phyloP scores from a whole-genome alignment of 2,329 filamentous ascomycete species.

The Cordyceps fumosorosea region DNA sequence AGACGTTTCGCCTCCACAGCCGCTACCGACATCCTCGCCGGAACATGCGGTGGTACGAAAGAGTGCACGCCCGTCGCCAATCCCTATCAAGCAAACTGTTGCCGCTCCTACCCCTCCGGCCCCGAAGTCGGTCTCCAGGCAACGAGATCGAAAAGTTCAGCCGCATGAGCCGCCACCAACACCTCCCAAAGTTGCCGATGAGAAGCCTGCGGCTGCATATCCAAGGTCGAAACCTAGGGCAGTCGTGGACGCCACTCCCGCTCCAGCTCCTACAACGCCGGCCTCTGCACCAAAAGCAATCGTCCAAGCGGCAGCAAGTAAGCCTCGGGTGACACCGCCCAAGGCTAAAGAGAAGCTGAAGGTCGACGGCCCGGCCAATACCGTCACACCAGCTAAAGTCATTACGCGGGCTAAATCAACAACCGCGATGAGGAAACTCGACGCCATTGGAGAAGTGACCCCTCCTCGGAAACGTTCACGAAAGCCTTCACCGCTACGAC shows the following conservation, averaged over 20 bases:
- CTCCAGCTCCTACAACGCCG: not conserved
- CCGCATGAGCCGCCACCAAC: not conserved
- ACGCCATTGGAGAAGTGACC: not conserved
- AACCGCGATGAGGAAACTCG: not conserved
- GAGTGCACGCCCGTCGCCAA: not conserved
- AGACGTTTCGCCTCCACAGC: constrained; percentile 24
- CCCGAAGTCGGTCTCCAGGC: not conserved
- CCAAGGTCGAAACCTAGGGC: not conserved
- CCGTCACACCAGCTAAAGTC: not conserved
- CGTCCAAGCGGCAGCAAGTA: not conserved
- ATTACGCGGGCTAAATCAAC: not conserved
- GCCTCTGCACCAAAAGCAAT: not conserved
- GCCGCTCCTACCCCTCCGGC: not conserved
- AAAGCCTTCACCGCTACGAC: not conserved
- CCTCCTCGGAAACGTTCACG: not conserved
- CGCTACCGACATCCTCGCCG: constrained; percentile 18
- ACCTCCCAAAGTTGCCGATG: not conserved
- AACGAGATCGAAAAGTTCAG: not conserved
- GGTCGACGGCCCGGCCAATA: not conserved
- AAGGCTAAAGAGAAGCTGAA: not conserved
- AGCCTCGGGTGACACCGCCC: constrained; percentile 9
- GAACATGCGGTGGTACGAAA: not conserved
- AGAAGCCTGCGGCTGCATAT: not conserved
- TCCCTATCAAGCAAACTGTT: not conserved
- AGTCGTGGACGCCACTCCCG: not conserved